Conservation (phyloP, 345 rosid species). For the Citrus sinensis region DVS_A1.0 CM039166.1:21606501-21607000, state of each 20-base stretch:
- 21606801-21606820: constrained; percentile 55
- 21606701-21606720: constrained; percentile 44
- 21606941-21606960: constrained; percentile 13
- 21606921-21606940: constrained; percentile 40
- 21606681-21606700: constrained; percentile 53
- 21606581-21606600: too few species aligned
- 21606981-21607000: not conserved
- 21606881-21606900: constrained; percentile 30
- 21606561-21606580: not conserved
- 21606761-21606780: constrained; percentile 46
- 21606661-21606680: constrained; percentile 52
- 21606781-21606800: constrained; percentile 42
- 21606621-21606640: not conserved
- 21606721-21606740: constrained; percentile 61
- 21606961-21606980: not conserved
- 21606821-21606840: constrained; percentile 41
- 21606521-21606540: not conserved
- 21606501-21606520: not conserved
- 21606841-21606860: constrained; percentile 34
- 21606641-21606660: constrained; percentile 20
- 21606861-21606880: constrained; percentile 39
- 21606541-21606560: not conserved
- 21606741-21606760: constrained; percentile 41
- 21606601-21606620: not conserved
- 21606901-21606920: constrained; percentile 36